These are phyloP conservation scores for Cordyceps sp. DNA, from an alignment of 2,329 filamentous ascomycete genomes.

Conservation along the genomic window DNA sequence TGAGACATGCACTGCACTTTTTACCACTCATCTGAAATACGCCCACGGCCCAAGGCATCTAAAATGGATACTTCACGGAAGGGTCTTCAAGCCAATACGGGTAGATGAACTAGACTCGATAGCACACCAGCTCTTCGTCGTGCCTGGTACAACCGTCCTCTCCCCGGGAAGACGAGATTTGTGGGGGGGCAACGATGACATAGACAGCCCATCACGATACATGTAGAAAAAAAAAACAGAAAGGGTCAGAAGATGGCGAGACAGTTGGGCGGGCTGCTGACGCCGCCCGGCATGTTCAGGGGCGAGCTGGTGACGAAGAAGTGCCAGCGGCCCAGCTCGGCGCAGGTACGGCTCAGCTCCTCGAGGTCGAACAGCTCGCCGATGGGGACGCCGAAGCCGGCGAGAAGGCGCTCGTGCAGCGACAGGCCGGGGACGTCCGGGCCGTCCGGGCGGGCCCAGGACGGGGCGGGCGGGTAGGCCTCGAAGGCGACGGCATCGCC, in stretches of 20 bases:
- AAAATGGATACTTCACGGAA: no score
- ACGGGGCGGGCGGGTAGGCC: conserved; percentile 15
- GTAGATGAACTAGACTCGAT: no score
- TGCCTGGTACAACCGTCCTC: no score
- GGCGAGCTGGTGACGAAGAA: conserved; percentile 33
- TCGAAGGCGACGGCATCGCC: conserved; percentile 26
- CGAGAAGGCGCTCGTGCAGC: conserved; percentile 28
- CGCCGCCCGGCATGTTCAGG: conserved; percentile 27
- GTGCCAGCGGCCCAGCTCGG: conserved; percentile 26
- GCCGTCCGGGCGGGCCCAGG: conserved; percentile 9
- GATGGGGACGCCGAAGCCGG: conserved; percentile 29
- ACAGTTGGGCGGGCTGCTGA: conserved; percentile 26
- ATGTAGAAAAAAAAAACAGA: no score
- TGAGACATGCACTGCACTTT: no score
- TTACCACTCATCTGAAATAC: no score
- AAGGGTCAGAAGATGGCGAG: conserved; percentile 27
- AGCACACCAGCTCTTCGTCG: no score
- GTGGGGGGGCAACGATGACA: no score
- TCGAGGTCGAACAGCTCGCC: conserved; percentile 19
- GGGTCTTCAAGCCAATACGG: no score
- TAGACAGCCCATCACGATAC: no score
- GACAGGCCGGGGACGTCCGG: conserved; percentile 9
- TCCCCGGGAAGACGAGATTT: no score
- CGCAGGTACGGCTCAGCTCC: conserved; percentile 28
- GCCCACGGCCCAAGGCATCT: no score